Conservation (phyloP, 2,329 filamentous ascomycete genomes). For the Helotiales sp. region DNA sequence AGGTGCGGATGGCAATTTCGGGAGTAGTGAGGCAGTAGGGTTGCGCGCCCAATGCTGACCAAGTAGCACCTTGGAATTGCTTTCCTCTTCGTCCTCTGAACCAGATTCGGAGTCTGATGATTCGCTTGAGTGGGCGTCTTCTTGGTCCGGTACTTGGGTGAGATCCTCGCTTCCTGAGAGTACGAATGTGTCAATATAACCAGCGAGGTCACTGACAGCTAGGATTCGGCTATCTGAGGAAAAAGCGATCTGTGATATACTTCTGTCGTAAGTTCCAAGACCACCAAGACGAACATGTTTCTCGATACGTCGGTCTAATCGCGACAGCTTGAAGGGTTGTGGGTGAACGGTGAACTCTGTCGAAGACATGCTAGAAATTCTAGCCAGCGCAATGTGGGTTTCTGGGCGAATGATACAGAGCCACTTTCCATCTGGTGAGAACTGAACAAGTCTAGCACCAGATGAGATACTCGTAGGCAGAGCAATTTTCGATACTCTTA, state of each 20-base stretch:
- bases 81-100: conserved; percentile 48
- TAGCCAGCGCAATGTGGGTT: conserved; percentile 55
- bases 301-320: conserved; percentile 54
- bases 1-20: conserved; percentile 64
- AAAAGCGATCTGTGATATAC: conserved; percentile 73
- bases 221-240: conserved; percentile 78
- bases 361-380: conserved; percentile 41
- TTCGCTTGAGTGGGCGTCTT: conserved; percentile 35
- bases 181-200: conserved; percentile 85
- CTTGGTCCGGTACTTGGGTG: conserved; percentile 39
- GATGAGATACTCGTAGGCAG: conserved; percentile 57
- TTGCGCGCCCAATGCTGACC: conserved; percentile 75
- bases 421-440: conserved; percentile 72
- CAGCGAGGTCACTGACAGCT: conserved; percentile 77
- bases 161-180: conserved; percentile 58
- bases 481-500: conserved; percentile 71
- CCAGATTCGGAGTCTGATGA: conserved; percentile 45
- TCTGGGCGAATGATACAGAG: conserved; percentile 64
- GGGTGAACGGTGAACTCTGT: conserved; percentile 43
- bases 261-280: conserved; percentile 74
- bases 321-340: conserved; percentile 48
- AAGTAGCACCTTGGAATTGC: conserved; percentile 48
- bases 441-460: conserved; percentile 68
- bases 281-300: conserved; percentile 62
- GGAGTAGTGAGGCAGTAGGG: conserved; percentile 67